Evolutionary conservation across 2,329 filamentous ascomycete genomes (phyloP), one percentile per base, ranked within the genome.

Genomic region (Pseudogymnoascus sp.): DNA sequence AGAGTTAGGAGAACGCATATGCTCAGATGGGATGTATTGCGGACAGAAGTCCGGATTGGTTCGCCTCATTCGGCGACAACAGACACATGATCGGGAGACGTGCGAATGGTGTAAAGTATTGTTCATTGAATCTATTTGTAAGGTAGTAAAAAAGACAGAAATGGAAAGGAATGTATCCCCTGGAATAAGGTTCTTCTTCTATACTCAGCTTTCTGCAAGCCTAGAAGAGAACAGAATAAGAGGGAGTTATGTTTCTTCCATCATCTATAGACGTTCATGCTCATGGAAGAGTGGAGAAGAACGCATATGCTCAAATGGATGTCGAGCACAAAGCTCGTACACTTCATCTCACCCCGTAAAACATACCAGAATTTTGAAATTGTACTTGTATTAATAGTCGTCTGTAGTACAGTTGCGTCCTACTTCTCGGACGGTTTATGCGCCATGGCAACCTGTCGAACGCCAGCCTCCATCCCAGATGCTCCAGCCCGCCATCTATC

Each of bases 291-390:
- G 60, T 64, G 65, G 65, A 65, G 70, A 69, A 69, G 68, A 71
- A 70, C 68, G 72, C 69, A 74, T 73, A 74, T 74, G 72, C 72
- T 74, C 69, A 72, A 66, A 73, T 73, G 72, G 72, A 60, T 65
- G 25, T 49, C 28, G 14, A 38, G 36, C 9, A 36, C 16, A 49
- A 40, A 59, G 34, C 62, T 38, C 23, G 25, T 14, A 23, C 23
- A n/a, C 23, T 16, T 34, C 18, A 18, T 40, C 7, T 2, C 36
- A 12, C 11, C 11, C 31, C 23, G n/a, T n/a, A 34, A 18, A 25
- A 65, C 31, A 43, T 49, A 65, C 34, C 23, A 25, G 16, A 63
- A 18, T n/a, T 40, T 28, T 37, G 16, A 28, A 38, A 34, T 34
- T 49, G 23, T 18, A 25, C 14, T 65, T 61, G 34, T 28, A 34